Conservation (phyloP, 148 eudicot genomes). For the Agrostemma githago region DNA sequence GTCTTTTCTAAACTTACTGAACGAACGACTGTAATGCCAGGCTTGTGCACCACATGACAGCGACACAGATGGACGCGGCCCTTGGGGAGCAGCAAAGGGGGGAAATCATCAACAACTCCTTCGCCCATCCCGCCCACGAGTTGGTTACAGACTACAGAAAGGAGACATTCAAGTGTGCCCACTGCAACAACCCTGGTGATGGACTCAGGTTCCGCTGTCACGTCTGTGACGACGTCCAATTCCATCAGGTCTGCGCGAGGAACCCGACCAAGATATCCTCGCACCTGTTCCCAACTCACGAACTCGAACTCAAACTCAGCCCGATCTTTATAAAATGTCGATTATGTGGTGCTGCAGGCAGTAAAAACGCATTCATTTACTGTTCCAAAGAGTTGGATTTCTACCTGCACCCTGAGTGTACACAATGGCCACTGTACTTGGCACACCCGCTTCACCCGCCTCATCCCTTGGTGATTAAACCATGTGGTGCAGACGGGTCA, state of each 20-base stretch:
- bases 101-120: constrained; percentile 6
- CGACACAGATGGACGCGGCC: background rate
- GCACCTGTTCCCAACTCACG: constrained; percentile 28
- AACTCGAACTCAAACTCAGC: constrained; percentile 28
- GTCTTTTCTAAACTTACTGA: too few species aligned
- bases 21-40: too few species aligned
- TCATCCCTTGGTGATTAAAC: constrained; percentile 18
- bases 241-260: constrained; percentile 25
- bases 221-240: constrained; percentile 12
- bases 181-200: constrained; percentile 24
- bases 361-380: too few species aligned
- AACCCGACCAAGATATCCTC: constrained; percentile 27
- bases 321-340: constrained; percentile 3
- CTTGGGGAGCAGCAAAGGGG: constrained; percentile 7
- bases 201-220: constrained; percentile 25
- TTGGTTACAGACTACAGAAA: constrained; percentile 22
- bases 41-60: constrained; percentile 10
- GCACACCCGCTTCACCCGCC: constrained; percentile 26
- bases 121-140: constrained; percentile 21
- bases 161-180: constrained; percentile 19
- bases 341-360: too few species aligned
- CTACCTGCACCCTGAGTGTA: constrained; percentile 26
- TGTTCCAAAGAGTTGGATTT: too few species aligned
- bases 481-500: constrained; percentile 1
- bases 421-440: constrained; percentile 24